Conservation (phyloP, 2,329 filamentous ascomycete genomes). For the Beauveria varroae region DNA sequence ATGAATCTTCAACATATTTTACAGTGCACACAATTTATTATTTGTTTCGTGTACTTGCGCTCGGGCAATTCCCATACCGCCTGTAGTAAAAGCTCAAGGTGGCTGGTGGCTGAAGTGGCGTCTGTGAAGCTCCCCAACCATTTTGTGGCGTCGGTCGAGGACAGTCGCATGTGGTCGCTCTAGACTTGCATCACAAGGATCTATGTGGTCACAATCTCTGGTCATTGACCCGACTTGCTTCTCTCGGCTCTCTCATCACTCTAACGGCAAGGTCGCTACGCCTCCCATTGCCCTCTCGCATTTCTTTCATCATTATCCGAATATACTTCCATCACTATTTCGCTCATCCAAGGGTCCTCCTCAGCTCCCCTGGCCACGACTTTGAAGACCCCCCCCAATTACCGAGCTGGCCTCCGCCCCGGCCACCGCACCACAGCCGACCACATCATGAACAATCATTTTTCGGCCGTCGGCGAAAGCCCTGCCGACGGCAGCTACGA, state of each 20-base stretch:
- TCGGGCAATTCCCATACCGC: too few relatives aligned
- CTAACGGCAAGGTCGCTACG: neutral
- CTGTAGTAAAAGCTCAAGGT: neutral
- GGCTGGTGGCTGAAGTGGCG: too few relatives aligned
- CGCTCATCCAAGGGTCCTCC: neutral
- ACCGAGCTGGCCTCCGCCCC: slow-evolving; percentile 3
- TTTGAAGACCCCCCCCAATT: slow-evolving; percentile 1
- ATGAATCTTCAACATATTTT: too few relatives aligned
- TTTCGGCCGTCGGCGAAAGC: slow-evolving; percentile 63
- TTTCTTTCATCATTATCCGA: neutral
- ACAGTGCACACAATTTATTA: too few relatives aligned
- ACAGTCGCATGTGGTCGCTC: slow-evolving; percentile 4
- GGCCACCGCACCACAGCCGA: neutral
- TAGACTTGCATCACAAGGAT: slow-evolving; percentile 7
- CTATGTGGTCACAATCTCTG: slow-evolving; percentile 10
- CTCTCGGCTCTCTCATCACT: neutral
- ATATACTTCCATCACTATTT: neutral
- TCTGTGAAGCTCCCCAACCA: neutral
- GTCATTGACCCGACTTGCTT: neutral
- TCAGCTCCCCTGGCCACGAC: neutral
- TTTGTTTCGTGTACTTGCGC: too few relatives aligned
- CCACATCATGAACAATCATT: slow-evolving; percentile 67
- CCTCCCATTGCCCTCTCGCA: neutral
- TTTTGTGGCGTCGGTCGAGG: neutral
- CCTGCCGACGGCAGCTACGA: slow-evolving; percentile 64